Evolutionary conservation across 768 basidiomycete genomes (phyloP), one percentile per base, ranked within the genome.

Genomic region (Phylloporus arenicola): DNA sequence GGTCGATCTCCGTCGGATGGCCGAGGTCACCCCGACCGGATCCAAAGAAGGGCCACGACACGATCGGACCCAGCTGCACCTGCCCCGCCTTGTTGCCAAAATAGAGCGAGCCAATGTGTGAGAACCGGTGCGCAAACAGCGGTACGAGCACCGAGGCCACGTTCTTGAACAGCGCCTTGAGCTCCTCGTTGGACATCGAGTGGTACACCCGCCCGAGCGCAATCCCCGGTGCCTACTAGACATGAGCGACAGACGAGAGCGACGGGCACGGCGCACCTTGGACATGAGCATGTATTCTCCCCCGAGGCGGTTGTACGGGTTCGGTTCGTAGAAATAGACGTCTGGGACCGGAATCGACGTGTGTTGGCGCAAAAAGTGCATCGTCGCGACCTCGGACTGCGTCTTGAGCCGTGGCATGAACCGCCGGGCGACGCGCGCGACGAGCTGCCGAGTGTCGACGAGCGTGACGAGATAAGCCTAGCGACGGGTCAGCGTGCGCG

Each of bases 1-100:
- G 82, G 58, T 88, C 74, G 31, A 92, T 74, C 56, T 89, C 86
- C 19, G 73, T 69, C 3, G 82, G 83, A 56, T 86, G 84, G 3
- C 67, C 56, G 20, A 88, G 75, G 51, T 87, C 83, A 29, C 89
- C 89, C 35, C 90, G 77, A 55, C 84, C 82, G 4, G 87, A 85
- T 41, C 89, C 89, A 63, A 92, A 92, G 75, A 92, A 92, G 1
- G 89, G 86, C 89, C 90, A 92, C 3, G 88, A 90, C 44, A 92
- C 80, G 59, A 92, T 92, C 8, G 86, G 85, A 4, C 89, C 89
- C 39, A 91, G 74, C 44, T 83, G 79, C 27, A 29, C 9, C 27
- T 29, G 27, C 8, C 22, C 22, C 22, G 3, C 22, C 22, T 24
- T 24, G 27, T 9, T 29, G 27, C 27, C 27, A 29, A 74, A 75